Evolutionary conservation across 2,329 filamentous ascomycete genomes (phyloP), one percentile per base, ranked within the genome.

Genomic region (Tolypocladium guangdongense): DNA sequence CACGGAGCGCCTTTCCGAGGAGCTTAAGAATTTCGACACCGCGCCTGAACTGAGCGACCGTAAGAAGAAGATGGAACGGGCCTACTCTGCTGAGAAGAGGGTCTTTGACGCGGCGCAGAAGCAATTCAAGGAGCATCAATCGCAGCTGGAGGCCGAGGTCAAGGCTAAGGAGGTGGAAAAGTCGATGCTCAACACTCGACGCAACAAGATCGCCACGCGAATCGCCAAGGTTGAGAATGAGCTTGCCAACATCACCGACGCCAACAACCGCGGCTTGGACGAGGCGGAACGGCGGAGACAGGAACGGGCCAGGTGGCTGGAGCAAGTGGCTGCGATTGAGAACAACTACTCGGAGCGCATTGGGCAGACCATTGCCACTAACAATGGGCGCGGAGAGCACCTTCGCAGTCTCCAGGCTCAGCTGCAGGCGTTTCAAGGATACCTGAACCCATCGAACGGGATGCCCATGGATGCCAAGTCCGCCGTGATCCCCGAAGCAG

Each of bases 211-310:
- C 43, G 80, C 82, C 53, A 77, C 80, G 30, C 83, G 87, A 50
- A 85, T 88, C 60, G 77, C 78, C 63, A 88, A 88, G 71, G 81
- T 89, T 27, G 83, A 86, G 59, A 83, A 81, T 59, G 87, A 90
- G 67, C 78, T 87, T 59, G 82, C 83, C 53, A 83, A 83, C 60
- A 83, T 90, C 60, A 77, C 78, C 27, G 82, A 86, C 60, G 86
- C 86, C 60, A 87, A 87, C 65, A 77, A 75, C 50, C 78, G 83
- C 49, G 82, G 82, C 1, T 73, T 84, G 22, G 78, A 83, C 57
- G 83, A 84, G 64, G 84, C 81, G 52, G 82, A 83, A 59, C 77
- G 79, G 11, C 75, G 77, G 39, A 74, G 74, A 12, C 78, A 81
- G 60, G 75, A 78, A 53, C 74, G 75, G 4, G 67, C 67, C 22